Percentiles rank a stretch among this genome's conserved stretches.
Conservation (phyloP, 352 stramenopile genomes). For the Globisporangium spiculum region DNA sequence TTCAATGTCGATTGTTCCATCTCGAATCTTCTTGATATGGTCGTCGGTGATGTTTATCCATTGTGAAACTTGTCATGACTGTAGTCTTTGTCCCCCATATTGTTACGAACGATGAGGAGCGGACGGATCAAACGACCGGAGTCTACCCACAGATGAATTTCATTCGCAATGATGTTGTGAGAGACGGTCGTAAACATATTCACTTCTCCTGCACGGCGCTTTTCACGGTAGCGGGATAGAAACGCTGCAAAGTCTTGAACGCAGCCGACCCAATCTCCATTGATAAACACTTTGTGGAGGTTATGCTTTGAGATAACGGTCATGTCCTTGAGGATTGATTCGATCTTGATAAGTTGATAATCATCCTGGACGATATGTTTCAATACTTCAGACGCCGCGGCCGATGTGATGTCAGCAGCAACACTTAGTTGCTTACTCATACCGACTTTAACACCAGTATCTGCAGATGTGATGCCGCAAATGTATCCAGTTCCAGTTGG, state of each 20-base stretch:
- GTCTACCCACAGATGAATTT: neutral
- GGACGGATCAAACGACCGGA: neutral
- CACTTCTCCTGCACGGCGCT: neutral
- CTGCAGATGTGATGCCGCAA: slow-evolving; percentile 17
- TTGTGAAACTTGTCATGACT: neutral
- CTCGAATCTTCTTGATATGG: neutral
- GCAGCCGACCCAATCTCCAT: slow-evolving; percentile 19
- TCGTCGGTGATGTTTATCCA: neutral
- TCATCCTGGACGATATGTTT: slow-evolving; percentile 13
- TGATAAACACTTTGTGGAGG: slow-evolving; percentile 19
- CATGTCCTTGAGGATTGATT: neutral
- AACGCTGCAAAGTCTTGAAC: slow-evolving; percentile 14
- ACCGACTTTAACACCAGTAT: slow-evolving; percentile 16
- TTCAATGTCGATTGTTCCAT: slow-evolving; percentile 12
- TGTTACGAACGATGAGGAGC: neutral
- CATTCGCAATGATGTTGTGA: neutral
- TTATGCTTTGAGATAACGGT: slow-evolving; percentile 14
- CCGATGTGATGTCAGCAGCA: slow-evolving; percentile 13
- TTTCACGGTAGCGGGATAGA: neutral
- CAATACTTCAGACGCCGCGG: slow-evolving; percentile 10
- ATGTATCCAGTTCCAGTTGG: slow-evolving; percentile 18
- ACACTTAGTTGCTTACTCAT: slow-evolving; percentile 21
- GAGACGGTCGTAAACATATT: neutral
- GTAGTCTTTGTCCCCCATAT: neutral
- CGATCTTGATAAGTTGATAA: neutral